Base-by-base conservation (phyloP, 306 rosid genomes). In the Astragalus glycyphyllos region DNA sequence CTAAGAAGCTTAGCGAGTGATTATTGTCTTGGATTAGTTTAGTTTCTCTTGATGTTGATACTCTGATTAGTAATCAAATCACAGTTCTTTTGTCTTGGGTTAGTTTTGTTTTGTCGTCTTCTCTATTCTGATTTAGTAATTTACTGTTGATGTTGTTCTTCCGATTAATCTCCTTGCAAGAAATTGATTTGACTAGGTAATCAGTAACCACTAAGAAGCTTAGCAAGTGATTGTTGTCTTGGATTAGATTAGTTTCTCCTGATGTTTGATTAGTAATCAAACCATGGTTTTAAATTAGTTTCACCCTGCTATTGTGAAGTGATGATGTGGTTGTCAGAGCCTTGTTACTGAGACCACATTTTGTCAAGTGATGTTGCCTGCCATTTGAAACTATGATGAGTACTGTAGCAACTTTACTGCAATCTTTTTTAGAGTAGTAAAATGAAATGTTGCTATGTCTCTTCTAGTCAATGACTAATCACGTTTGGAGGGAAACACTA, bases 111-210 rank as follows among this genome's bases (percentile, higher is more conserved):
- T 26, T 26, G 31, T 26, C 3, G 31, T 26, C 4, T 65, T 75
- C 26, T 9, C 12, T 12, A 1, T 53, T 76, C 20, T n/a, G 64
- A 73, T 76, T 67, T 54, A 35, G 38, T 15, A 41, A 65, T 71
- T 31, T 37, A 26, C 42, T 35, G 55, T 53, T 44, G 45, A 8
- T 32, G 8, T 67, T 16, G 48, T 61, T 54, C 4, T 44, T 56
- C 16, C 48, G 65, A 41, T 45, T 56, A 47, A 14, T 44, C 40
- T 60, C 54, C n/a, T 53, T 44, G 73, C 31, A 8, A 60, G 69
- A 32, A 58, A 5, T 65, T 61, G 56, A 12, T 73, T 73, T 48
- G 40, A 75, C 62, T 42, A 57, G 81, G 59, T 67, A 49, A 16
- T 60, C 50, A 56, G 58, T 44, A 35, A 47, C 11, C 54, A 5